Evolutionary conservation across 2,329 filamentous ascomycete genomes (phyloP), one percentile per base, ranked within the genome.

Genomic region (Penicillium sp.): DNA sequence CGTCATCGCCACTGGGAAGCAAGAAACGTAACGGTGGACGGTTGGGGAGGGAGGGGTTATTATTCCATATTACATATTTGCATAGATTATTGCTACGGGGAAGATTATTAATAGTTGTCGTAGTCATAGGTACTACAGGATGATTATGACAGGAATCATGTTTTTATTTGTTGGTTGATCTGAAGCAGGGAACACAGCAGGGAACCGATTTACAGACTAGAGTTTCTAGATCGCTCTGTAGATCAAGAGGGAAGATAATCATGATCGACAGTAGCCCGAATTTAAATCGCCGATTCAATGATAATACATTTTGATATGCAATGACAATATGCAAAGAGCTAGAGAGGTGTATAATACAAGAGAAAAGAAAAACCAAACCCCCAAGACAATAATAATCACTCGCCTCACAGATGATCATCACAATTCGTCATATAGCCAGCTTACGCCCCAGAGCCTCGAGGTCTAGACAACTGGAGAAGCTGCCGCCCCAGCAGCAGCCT

Each of bases 1-100:
- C 72, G 73, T 74, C 57, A 70, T 74, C 65, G 69, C 70, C 67
- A 68, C 65, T 33, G 45, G 53, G 49, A 26, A 26, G 9, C 50
- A 53, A 38, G 50, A 53, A 37, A 37, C 17, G 50, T 40, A 37
- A 37, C 17, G 15, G 4, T 15, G 49, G 6, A 53, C n/a, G 33
- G 13, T 40, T 40, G 45, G 49, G 49, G 44, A 28, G 30, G 30
- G 30, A 33, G 30, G 30, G 30, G 30, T 28, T 28, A 28, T 28
- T 28, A 28, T 28, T 28, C 5, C 28, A 28, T 26, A 30, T 47
- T 17, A 47, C 44, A 47, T 28, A 15, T 26, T 26, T 26, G 24
- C 44, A 17, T 47, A 1, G 6, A 28, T 3, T 17, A 8, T 19
- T 42, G 9, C 22, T 42, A 19, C 38, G 7, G 38, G 37, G 17